Conservation (phyloP, 768 basidiomycete species). For the Tylopilus sp. region DNA sequence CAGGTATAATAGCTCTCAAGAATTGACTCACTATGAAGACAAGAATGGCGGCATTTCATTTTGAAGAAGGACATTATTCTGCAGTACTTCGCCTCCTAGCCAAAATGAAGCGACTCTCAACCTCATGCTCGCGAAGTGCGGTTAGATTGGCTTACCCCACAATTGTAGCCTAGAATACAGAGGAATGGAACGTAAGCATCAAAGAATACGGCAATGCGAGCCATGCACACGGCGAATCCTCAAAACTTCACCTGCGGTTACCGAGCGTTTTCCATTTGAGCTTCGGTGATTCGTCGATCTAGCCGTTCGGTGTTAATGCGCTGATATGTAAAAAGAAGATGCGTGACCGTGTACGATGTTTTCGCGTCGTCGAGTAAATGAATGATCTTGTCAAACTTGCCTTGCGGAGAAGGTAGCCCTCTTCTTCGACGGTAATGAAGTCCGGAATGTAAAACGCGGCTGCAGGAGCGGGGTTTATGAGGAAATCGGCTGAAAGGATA, state of each 20-base stretch:
- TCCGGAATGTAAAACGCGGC: slow-evolving; percentile 70
- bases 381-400: slow-evolving; percentile 35
- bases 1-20: neutral
- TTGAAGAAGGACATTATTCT: slow-evolving; percentile 63
- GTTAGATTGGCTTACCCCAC: slow-evolving; percentile 50
- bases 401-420: slow-evolving; percentile 74
- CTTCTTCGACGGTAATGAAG: slow-evolving; percentile 75
- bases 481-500: slow-evolving; percentile 9
- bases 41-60: slow-evolving; percentile 72
- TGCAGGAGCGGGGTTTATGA: slow-evolving; percentile 26
- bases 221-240: neutral
- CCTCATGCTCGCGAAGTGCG: neutral
- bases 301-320: slow-evolving; percentile 15
- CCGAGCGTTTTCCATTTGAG: slow-evolving; percentile 72
- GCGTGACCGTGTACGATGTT: neutral
- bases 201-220: neutral
- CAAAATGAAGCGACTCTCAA: slow-evolving; percentile 5
- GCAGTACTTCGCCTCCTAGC: slow-evolving; percentile 70
- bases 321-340: slow-evolving; percentile 1
- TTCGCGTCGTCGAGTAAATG: neutral
- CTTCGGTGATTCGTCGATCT: slow-evolving; percentile 80
- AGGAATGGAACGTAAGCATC: neutral
- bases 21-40: slow-evolving; percentile 52
- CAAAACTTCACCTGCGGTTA: slow-evolving; percentile 10
- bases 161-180: slow-evolving; percentile 55